Percentiles rank a stretch among this genome's conserved stretches.
phyloP scores from a whole-genome alignment of 805 yeast genomes.

The Myxozyma vanderwaltii region DNA sequence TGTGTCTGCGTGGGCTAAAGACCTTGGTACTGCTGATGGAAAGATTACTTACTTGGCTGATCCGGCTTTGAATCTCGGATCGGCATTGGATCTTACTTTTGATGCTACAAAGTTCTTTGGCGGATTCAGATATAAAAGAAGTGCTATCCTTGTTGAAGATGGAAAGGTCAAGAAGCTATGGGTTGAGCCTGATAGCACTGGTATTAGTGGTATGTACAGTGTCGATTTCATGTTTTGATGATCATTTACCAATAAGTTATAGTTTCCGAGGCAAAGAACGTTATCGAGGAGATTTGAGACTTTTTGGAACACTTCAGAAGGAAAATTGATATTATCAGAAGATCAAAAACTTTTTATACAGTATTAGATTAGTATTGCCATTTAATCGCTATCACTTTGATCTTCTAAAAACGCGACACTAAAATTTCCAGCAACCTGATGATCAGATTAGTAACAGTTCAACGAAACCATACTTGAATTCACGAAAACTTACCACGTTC shows the following conservation, averaged over 20 bases:
- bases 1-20: constrained; percentile 73
- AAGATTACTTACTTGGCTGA: constrained; percentile 65
- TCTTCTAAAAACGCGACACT: constrained; percentile 27
- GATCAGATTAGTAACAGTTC: background rate
- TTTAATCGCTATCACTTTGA: constrained; percentile 26
- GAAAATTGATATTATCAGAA: too few relatives aligned
- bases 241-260: background rate
- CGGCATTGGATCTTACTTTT: constrained; percentile 63
- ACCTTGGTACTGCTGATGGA: constrained; percentile 35
- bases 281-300: constrained; percentile 37
- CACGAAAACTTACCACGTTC: background rate
- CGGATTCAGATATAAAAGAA: constrained; percentile 70
- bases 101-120: constrained; percentile 82
- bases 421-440: constrained; percentile 23
- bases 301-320: background rate
- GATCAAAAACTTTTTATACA: background rate
- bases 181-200: constrained; percentile 79
- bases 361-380: background rate
- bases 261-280: constrained; percentile 31
- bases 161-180: constrained; percentile 68
- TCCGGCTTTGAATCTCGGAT: constrained; percentile 72
- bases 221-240: background rate
- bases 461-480: background rate
- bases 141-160: constrained; percentile 72
- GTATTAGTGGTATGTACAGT: constrained; percentile 54